A percentile compares a stretch with the other conserved stretches of the same genome.
Evolutionary conservation across 306 rosid species (phyloP).

Genomic region (Oemleria cerasiformis): DNA sequence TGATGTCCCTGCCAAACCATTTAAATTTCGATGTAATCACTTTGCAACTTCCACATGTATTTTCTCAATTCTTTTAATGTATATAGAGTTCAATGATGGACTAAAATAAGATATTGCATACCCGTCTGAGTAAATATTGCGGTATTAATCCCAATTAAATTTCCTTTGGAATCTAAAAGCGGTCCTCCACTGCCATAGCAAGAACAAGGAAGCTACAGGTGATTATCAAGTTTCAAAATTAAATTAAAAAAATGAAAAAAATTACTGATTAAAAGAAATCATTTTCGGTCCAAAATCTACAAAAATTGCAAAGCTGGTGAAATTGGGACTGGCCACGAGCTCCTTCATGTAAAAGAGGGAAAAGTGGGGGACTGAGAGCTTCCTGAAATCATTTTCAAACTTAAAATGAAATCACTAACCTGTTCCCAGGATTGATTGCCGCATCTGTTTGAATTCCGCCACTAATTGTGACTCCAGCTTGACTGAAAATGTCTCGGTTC

Average conservation of each 20-base stretch:
- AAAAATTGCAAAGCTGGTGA: background rate
- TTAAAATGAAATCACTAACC: constrained; percentile 37
- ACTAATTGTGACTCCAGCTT: constrained; percentile 89
- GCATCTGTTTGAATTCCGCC: constrained; percentile 99
- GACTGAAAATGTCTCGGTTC: constrained; percentile 83
- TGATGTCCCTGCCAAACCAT: constrained; percentile 72
- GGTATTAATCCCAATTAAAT: constrained; percentile 84
- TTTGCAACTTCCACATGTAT: background rate
- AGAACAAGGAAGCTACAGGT: constrained; percentile 27
- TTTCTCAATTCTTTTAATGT: constrained; percentile 19
- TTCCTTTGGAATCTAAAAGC: constrained; percentile 83
- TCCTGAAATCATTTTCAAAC: background rate
- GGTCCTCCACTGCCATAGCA: constrained; percentile 80
- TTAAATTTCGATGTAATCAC: background rate
- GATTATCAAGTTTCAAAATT: background rate
- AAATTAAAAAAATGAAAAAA: background rate
- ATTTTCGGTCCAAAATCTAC: background rate
- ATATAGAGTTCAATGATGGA: background rate
- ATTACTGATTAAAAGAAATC: constrained; percentile 6
- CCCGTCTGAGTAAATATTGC: constrained; percentile 96
- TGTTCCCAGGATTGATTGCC: constrained; percentile 95
- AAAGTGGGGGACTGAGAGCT: background rate
- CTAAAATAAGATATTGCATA: constrained; percentile 16
- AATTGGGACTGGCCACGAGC: background rate
- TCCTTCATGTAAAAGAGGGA: background rate